Conservation (phyloP, 1,284 basidiomycete species). For the Cryptococcus jaspeensis region DNA sequence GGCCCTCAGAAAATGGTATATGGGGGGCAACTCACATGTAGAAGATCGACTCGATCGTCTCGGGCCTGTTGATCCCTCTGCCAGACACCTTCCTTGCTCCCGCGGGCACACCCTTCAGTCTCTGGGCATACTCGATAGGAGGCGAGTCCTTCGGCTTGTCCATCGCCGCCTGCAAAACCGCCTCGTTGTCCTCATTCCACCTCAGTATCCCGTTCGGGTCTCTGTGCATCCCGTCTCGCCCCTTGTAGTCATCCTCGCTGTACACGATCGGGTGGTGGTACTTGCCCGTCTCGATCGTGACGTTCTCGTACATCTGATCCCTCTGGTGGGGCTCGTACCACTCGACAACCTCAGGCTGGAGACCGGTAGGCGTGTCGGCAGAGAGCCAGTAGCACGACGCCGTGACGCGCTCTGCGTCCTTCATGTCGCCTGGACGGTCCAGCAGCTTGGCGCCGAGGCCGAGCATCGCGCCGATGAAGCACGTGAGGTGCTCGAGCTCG, state of each 20-base stretch:
- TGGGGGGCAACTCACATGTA: slow-evolving; percentile 43
- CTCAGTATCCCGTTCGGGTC: slow-evolving; percentile 24
- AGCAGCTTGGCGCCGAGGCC: slow-evolving; percentile 56
- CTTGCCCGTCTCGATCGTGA: slow-evolving; percentile 21
- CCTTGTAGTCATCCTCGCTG: slow-evolving; percentile 3
- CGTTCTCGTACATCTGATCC: slow-evolving; percentile 31
- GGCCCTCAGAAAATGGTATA: background rate
- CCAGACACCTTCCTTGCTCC: slow-evolving; percentile 33
- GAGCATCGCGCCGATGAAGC: slow-evolving; percentile 60
- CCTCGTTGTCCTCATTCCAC: slow-evolving; percentile 30
- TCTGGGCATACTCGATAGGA: slow-evolving; percentile 40
- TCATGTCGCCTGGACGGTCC: slow-evolving; percentile 52
- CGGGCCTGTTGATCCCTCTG: slow-evolving; percentile 54
- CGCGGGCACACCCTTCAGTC: slow-evolving; percentile 39
- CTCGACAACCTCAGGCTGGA: slow-evolving; percentile 51
- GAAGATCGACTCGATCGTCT: slow-evolving; percentile 60
- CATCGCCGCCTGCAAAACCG: slow-evolving; percentile 21
- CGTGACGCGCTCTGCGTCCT: slow-evolving; percentile 51
- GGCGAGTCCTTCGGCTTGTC: slow-evolving; percentile 23
- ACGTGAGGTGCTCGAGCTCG: slow-evolving; percentile 49
- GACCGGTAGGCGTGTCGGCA: slow-evolving; percentile 48
- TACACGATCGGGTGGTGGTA: slow-evolving; percentile 21
- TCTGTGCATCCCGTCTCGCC: slow-evolving; percentile 20
- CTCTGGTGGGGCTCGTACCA: slow-evolving; percentile 40
- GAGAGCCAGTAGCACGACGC: slow-evolving; percentile 57